Percentiles rank a stretch among this genome's conserved stretches.
Evolutionary conservation across 805 yeast genomes (phyloP).

Genomic region (Lachancea dasiensis): DNA sequence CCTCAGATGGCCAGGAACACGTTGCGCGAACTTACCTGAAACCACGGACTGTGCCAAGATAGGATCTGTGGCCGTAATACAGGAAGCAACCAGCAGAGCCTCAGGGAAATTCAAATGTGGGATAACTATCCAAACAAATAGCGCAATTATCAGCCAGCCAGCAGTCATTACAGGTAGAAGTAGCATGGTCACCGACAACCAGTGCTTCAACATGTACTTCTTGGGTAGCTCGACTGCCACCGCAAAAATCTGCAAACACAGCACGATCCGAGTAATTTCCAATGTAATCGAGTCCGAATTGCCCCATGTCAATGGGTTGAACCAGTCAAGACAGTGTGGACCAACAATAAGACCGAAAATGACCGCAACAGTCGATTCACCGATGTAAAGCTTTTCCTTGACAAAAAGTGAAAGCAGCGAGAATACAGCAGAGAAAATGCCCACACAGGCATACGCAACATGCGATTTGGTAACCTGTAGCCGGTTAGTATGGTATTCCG

Average conservation of each 20-base stretch:
- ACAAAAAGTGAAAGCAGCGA: conserved; percentile 75
- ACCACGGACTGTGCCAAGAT: conserved; percentile 93
- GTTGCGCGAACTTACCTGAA: conserved; percentile 79
- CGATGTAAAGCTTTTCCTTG: conserved; percentile 78
- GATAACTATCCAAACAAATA: conserved; percentile 71
- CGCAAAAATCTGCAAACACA: conserved; percentile 86
- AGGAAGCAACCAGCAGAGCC: conserved; percentile 71
- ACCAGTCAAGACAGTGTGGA: conserved; percentile 81
- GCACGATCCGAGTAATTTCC: conserved; percentile 75
- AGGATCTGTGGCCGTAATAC: conserved; percentile 94
- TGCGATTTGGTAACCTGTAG: conserved; percentile 56
- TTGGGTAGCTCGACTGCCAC: conserved; percentile 92
- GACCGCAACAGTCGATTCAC: conserved; percentile 88
- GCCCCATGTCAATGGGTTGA: conserved; percentile 80
- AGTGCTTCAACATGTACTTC: conserved; percentile 79
- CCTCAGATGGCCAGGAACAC: conserved; percentile 90
- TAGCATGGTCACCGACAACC: conserved; percentile 68
- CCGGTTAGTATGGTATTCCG: neutral
- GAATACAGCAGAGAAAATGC: conserved; percentile 74
- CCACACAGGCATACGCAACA: conserved; percentile 81
- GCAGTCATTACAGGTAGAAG: conserved; percentile 83
- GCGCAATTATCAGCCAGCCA: conserved; percentile 82
- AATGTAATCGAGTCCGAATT: conserved; percentile 74
- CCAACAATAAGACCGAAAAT: conserved; percentile 83
- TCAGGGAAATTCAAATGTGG: conserved; percentile 68